These are phyloP conservation scores for Talaromyces sp. DNA, from an alignment of 2,329 filamentous ascomycete genomes.

Conservation along the genomic window DNA sequence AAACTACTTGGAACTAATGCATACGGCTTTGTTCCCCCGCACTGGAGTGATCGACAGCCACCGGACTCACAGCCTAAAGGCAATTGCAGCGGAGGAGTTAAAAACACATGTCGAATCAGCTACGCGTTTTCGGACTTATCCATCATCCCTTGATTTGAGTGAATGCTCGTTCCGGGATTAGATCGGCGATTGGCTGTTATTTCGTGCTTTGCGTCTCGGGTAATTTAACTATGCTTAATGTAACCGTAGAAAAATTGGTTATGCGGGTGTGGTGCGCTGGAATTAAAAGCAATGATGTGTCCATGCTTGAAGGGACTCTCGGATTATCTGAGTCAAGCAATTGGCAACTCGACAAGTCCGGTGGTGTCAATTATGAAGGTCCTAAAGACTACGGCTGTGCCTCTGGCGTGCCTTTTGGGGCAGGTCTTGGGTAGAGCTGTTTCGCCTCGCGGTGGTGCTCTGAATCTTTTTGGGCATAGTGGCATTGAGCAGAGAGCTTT, in stretches of 20 bases:
- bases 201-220: neutral
- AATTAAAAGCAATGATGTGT: neutral
- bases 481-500: conserved; percentile 44
- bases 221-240: neutral
- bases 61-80: neutral
- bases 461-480: conserved; percentile 43
- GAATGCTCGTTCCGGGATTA: neutral
- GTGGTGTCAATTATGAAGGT: conserved; percentile 36
- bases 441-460: conserved; percentile 48
- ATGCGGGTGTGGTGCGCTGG: neutral
- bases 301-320: neutral
- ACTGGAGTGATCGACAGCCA: conserved; percentile 6
- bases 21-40: neutral
- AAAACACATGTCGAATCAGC: neutral
- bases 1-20: neutral
- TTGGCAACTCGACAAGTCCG: neutral
- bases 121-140: neutral
- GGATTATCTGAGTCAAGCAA: neutral
- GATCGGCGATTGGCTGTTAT: neutral
- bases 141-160: neutral
- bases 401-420: conserved; percentile 40
- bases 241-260: neutral
- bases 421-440: conserved; percentile 48
- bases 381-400: conserved; percentile 27
- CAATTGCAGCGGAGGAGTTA: no score